A percentile compares a stretch with the other conserved stretches of the same genome.
These are phyloP conservation scores for Pestalotiopsis sp. DNA, from an alignment of 2,329 filamentous ascomycete species.

Conservation along the genomic window DNA sequence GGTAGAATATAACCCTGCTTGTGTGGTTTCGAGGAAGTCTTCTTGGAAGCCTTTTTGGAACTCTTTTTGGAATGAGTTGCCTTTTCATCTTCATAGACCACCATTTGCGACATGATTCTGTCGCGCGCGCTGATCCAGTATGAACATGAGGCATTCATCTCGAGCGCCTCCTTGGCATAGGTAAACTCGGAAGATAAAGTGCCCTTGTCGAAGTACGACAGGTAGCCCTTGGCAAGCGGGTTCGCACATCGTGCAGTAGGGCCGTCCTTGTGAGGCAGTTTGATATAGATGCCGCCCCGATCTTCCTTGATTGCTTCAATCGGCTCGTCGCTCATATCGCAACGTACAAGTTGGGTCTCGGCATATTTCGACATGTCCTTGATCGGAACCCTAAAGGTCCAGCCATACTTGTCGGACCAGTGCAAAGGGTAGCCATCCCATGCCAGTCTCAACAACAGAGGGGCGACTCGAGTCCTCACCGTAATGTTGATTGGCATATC, in stretches of 20 bases:
- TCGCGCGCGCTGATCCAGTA: slow-evolving; percentile 98
- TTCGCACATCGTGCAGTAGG: slow-evolving; percentile 81
- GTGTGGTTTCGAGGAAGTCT: slow-evolving; percentile 11
- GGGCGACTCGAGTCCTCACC: slow-evolving; percentile 85
- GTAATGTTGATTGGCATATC: slow-evolving; percentile 74
- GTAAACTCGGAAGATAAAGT: slow-evolving; percentile 83
- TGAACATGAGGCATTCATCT: slow-evolving; percentile 98
- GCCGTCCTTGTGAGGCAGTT: slow-evolving; percentile 95
- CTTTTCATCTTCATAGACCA: slow-evolving; percentile 77
- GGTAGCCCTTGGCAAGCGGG: slow-evolving; percentile 88
- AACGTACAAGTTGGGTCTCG: slow-evolving; percentile 71
- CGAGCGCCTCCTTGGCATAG: slow-evolving; percentile 90
- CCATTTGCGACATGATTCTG: slow-evolving; percentile 92
- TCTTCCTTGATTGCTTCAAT: slow-evolving; percentile 70
- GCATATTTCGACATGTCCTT: slow-evolving; percentile 66
- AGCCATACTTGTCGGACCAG: slow-evolving; percentile 92
- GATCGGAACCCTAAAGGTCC: slow-evolving; percentile 81
- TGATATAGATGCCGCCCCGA: slow-evolving; percentile 73
- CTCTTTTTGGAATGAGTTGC: not conserved
- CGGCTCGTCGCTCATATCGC: slow-evolving; percentile 77
- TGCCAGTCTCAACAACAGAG: slow-evolving; percentile 77
- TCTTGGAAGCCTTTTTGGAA: not conserved
- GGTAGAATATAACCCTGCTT: slow-evolving; percentile 83
- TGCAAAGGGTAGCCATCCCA: slow-evolving; percentile 91
- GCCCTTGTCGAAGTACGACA: slow-evolving; percentile 88